Percentiles rank a stretch among this genome's conserved stretches.
These are phyloP conservation scores for Ophiostoma montium DNA, from an alignment of 2,329 filamentous ascomycete species.

Conservation along the genomic window DNA sequence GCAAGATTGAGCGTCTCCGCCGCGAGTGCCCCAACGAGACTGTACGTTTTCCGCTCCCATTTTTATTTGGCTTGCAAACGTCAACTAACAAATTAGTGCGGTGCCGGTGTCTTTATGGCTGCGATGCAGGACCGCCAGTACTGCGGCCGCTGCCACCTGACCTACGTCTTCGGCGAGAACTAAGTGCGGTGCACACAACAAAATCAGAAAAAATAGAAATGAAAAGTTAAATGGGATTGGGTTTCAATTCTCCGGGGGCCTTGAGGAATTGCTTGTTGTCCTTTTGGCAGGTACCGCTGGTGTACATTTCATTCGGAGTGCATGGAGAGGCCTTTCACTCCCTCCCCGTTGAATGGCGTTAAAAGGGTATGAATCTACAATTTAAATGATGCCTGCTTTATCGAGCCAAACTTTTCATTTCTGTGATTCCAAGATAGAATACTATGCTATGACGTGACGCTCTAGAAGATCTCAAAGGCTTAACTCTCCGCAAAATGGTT, in stretches of 20 bases:
- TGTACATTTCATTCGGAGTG: slow-evolving; percentile 4
- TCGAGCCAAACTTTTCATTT: neutral
- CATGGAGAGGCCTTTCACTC: slow-evolving; percentile 10
- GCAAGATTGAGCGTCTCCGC: slow-evolving; percentile 98
- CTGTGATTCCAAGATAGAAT: neutral
- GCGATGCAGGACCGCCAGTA: slow-evolving; percentile 99
- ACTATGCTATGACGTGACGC: too few relatives aligned
- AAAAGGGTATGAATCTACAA: slow-evolving; percentile 2
- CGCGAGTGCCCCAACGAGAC: slow-evolving; percentile 91
- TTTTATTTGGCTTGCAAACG: neutral
- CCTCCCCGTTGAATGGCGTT: slow-evolving; percentile 7
- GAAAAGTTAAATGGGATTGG: slow-evolving; percentile 5
- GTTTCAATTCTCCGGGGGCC: slow-evolving; percentile 12
- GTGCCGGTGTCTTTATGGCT: slow-evolving; percentile 99
- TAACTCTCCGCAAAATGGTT: slow-evolving; percentile 29
- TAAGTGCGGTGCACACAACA: slow-evolving; percentile 21
- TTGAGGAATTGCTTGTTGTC: slow-evolving; percentile 9
- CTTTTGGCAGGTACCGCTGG: slow-evolving; percentile 10
- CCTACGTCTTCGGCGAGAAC: slow-evolving; percentile 59
- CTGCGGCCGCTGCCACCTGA: slow-evolving; percentile 64
- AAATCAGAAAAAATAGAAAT: neutral
- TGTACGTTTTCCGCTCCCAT: slow-evolving; percentile 36
- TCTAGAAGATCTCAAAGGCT: too few relatives aligned
- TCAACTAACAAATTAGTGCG: slow-evolving; percentile 49
- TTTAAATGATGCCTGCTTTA: slow-evolving; percentile 1